Evolutionary conservation across 176 grass and related monocot species (phyloP).

Genomic region (Bolboschoenus planiculmis): DNA sequence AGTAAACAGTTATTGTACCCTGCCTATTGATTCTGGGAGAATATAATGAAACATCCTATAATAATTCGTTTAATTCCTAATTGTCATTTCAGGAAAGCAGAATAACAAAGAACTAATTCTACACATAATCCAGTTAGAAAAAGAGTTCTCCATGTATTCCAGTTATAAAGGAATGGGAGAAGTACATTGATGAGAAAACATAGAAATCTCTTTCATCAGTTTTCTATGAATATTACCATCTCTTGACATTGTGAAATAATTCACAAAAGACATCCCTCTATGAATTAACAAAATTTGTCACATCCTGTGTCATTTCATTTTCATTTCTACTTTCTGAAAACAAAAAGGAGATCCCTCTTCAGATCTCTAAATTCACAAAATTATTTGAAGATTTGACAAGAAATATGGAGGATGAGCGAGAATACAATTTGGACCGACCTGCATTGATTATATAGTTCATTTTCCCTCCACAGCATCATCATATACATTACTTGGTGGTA

Average conservation of each 20-base stretch:
- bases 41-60: neutral
- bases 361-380: neutral
- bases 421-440: neutral
- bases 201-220: neutral
- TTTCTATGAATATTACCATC: neutral
- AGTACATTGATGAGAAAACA: neutral
- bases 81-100: neutral
- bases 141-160: neutral
- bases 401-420: neutral
- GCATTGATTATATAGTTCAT: neutral
- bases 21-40: neutral
- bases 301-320: neutral
- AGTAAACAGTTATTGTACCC: neutral
- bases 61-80: too few relatives aligned
- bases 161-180: neutral
- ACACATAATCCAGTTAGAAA: neutral
- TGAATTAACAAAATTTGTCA: neutral
- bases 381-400: neutral
- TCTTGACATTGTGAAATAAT: neutral
- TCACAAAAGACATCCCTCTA: neutral
- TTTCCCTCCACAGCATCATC: neutral
- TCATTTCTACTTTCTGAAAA: neutral
- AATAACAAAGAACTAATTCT: neutral
- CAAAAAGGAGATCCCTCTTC: neutral
- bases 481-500: neutral